Evolutionary conservation across 1,284 basidiomycete genomes (phyloP), one percentile per base, ranked within the genome.

Genomic region (Leccinum cinnamomeum): DNA sequence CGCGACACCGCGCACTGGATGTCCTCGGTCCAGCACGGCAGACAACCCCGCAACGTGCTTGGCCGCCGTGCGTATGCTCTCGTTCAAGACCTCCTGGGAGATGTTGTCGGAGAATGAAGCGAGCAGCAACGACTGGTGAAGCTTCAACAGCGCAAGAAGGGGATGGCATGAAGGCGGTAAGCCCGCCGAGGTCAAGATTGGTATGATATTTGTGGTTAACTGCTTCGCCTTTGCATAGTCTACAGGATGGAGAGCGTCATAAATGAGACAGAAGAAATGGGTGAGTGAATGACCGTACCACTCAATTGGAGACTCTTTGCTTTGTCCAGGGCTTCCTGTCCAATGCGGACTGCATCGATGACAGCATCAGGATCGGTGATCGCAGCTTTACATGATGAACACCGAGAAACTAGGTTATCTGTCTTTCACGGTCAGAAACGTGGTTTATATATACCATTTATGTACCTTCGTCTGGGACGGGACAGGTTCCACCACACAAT

Each of bases 101-200:
- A 23, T 23, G 3, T 23, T 23, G 23, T 23, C 23, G 23, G 23
- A 23, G 23, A 23, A 23, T 23, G 23, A 23, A 23, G 23, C 23
- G 23, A 23, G 23, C 23, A 23, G 1, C 23, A 23, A 23, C 23
- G 23, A 23, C 23, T 23, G 23, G 23, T 23, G 23, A 23, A 23
- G 23, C 23, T 23, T 23, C 23, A 23, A 23, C 23, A 23, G 4
- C 23, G 23, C 23, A 3, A 23, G 23, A 3, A 23, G 83, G 2
- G 95, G 95, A 67, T 94, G 87, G 2, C 87, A 81, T 2, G 87
- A 84, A 0, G 84, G 80, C 1, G 85, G 79, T 39, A 88, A 70
- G 14, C 84, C 81, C 1, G 82, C 81, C 6, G 84, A 81, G 3
- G 76, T 74, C 46, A 91, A 76, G 53, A 90, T 83, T 1, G 83